phyloP scores from a whole-genome alignment of 1,139 yeast genomes.

The Debaryomycetaceae sp. region DNA sequence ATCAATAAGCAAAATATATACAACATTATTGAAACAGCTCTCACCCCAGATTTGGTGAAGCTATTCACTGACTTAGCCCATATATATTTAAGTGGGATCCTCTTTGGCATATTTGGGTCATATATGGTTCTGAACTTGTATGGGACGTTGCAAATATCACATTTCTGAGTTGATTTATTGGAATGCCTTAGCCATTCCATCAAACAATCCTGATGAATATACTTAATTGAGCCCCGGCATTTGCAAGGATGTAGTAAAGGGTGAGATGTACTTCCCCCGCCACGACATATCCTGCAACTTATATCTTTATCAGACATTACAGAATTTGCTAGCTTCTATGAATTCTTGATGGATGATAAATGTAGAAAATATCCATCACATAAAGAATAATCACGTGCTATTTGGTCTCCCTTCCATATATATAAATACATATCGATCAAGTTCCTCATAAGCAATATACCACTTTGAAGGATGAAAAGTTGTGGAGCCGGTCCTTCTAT shows the following conservation, averaged over 20 bases:
- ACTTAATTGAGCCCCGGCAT: conserved; percentile 90
- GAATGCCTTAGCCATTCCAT: conserved; percentile 79
- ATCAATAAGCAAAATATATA: conserved; percentile 40
- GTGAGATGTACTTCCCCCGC: conserved; percentile 75
- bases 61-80: conserved; percentile 34
- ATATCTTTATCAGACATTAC: conserved; percentile 9
- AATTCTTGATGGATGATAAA: background rate
- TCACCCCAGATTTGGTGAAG: conserved; percentile 20
- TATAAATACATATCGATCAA: too few relatives aligned
- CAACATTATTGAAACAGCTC: conserved; percentile 26
- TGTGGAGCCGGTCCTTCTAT: background rate
- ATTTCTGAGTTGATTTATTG: conserved; percentile 57
- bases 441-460: too few relatives aligned
- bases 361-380: background rate
- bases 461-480: too few relatives aligned
- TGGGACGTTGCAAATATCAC: conserved; percentile 87
- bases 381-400: too few relatives aligned
- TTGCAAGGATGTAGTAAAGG: conserved; percentile 91
- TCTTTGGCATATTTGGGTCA: conserved; percentile 65
- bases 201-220: conserved; percentile 88
- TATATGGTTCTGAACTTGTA: conserved; percentile 72
- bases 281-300: conserved; percentile 89
- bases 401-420: too few relatives aligned
- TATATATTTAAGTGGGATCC: conserved; percentile 53
- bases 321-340: background rate